A percentile compares a stretch with the other conserved stretches of the same genome.
Evolutionary conservation across 768 basidiomycete genomes (phyloP).

Genomic region (Chiua virens): DNA sequence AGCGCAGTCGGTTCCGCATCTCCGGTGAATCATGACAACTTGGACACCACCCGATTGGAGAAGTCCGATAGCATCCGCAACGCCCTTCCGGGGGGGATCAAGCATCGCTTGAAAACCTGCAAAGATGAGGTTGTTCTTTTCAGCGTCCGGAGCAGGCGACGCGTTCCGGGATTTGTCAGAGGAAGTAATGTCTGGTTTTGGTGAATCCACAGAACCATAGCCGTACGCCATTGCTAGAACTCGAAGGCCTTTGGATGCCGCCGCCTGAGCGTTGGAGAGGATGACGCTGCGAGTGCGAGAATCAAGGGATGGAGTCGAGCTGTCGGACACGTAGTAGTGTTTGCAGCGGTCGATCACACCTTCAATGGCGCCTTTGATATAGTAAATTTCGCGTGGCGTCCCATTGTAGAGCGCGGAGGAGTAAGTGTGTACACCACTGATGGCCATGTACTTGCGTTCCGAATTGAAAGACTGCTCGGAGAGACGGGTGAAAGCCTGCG

Average conservation of each 20-base stretch:
- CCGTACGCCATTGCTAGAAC: slow-evolving; percentile 94
- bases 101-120: slow-evolving; percentile 94
- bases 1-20: slow-evolving; percentile 91
- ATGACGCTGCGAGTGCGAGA: slow-evolving; percentile 65
- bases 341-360: slow-evolving; percentile 82
- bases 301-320: slow-evolving; percentile 83
- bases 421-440: slow-evolving; percentile 65
- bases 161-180: slow-evolving; percentile 21
- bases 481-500: slow-evolving; percentile 65
- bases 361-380: slow-evolving; percentile 92
- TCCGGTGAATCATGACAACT: slow-evolving; percentile 98
- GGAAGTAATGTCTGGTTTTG: slow-evolving; percentile 19
- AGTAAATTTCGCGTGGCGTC: slow-evolving; percentile 69
- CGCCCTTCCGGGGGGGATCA: slow-evolving; percentile 91
- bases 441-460: slow-evolving; percentile 91
- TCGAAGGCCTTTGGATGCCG: slow-evolving; percentile 76
- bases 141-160: slow-evolving; percentile 36
- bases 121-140: slow-evolving; percentile 68
- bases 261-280: slow-evolving; percentile 63
- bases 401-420: slow-evolving; percentile 30
- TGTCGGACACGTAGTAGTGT: slow-evolving; percentile 87
- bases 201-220: slow-evolving; percentile 54
- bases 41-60: slow-evolving; percentile 87
- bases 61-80: slow-evolving; percentile 82
- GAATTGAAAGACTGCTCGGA: slow-evolving; percentile 90